These are phyloP conservation scores for Boletus insuetus DNA, from an alignment of 768 basidiomycete species.

Conservation along the genomic window DNA sequence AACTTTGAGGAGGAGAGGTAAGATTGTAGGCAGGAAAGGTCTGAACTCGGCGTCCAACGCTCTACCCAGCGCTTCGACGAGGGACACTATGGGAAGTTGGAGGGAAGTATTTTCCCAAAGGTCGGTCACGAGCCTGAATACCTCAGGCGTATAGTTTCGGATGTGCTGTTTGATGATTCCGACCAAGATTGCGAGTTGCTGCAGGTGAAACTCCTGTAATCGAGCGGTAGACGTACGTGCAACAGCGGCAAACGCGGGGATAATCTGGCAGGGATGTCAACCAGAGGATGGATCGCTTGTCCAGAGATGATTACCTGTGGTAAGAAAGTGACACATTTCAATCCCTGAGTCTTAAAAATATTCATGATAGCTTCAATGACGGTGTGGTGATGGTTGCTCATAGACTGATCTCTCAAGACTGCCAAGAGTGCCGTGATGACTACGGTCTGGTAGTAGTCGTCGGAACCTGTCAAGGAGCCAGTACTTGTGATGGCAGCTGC, in stretches of 20 bases:
- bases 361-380: constrained; percentile 98
- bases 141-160: constrained; percentile 82
- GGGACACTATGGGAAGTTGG: constrained; percentile 87
- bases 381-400: constrained; percentile 83
- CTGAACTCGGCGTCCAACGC: constrained; percentile 97
- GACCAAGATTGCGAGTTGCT: constrained; percentile 93
- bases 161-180: constrained; percentile 97
- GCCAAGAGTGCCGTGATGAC: constrained; percentile 85
- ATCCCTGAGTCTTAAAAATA: constrained; percentile 96
- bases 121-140: constrained; percentile 83
- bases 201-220: constrained; percentile 89
- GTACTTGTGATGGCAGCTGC: constrained; percentile 69
- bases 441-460: constrained; percentile 97
- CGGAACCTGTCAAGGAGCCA: constrained; percentile 61
- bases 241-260: constrained; percentile 91
- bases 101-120: constrained; percentile 85
- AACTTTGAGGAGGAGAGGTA: constrained; percentile 86
- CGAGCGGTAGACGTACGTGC: constrained; percentile 79
- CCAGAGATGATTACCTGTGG: constrained; percentile 62
- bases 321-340: constrained; percentile 93
- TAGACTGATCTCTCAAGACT: constrained; percentile 85
- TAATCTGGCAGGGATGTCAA: constrained; percentile 53
- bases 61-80: constrained; percentile 90
- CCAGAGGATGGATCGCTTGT: constrained; percentile 1
- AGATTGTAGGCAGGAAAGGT: constrained; percentile 86